phyloP scores from a whole-genome alignment of 345 rosid genomes.

The Eucalyptus erythrocorys region DNA sequence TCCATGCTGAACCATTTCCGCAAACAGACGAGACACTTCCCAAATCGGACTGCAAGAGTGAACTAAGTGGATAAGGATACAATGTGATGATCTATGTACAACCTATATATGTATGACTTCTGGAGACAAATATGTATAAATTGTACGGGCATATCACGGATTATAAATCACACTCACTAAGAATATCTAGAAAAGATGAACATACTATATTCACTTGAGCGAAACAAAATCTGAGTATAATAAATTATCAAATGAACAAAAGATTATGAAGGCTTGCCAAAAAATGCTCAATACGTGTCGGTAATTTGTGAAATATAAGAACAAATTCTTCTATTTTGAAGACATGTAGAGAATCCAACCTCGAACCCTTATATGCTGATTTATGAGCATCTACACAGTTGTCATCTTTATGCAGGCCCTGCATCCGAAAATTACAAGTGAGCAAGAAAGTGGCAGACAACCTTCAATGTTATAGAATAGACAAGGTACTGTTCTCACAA shows the following conservation, averaged over 20 bases:
- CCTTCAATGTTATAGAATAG: neutral
- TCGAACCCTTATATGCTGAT: conserved; percentile 11
- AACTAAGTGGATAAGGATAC: neutral
- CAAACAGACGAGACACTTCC: conserved; percentile 67
- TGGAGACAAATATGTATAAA: neutral
- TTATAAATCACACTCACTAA: neutral
- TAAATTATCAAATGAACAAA: neutral
- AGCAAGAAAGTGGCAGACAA: neutral
- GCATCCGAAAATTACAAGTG: conserved; percentile 13
- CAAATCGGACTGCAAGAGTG: conserved; percentile 55
- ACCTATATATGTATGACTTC: neutral
- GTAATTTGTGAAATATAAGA: neutral
- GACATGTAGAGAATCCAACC: neutral
- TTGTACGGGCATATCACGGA: neutral
- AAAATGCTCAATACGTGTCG: neutral
- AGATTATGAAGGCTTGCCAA: neutral
- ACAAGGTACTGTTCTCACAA: conserved; percentile 23
- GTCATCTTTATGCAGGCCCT: conserved; percentile 27
- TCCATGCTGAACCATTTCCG: conserved; percentile 97
- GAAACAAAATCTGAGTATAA: neutral
- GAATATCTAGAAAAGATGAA: neutral
- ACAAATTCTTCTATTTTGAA: neutral
- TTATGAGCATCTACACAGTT: conserved; percentile 4
- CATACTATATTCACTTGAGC: neutral
- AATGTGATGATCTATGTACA: neutral